Evolutionary conservation across 2,329 filamentous ascomycete genomes (phyloP).

Genomic region (Trichoderma sp.): DNA sequence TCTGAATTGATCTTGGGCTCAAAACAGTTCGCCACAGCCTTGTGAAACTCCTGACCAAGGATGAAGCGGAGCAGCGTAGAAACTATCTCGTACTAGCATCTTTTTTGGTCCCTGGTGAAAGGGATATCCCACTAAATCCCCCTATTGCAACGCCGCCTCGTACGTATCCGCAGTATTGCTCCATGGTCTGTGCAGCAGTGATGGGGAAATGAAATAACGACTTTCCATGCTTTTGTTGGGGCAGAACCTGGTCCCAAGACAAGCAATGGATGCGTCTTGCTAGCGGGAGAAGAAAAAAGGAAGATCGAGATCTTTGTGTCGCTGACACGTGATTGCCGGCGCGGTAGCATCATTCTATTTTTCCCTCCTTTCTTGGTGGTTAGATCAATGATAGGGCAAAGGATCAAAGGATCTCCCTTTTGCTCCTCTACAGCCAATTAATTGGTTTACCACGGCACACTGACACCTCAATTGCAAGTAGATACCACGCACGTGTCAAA

Average conservation of each 20-base stretch:
- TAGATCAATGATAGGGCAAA: background rate
- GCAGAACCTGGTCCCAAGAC: background rate
- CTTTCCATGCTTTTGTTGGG: background rate
- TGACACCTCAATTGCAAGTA: background rate
- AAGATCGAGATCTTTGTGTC: slow-evolving; percentile 6
- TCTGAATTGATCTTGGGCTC: background rate
- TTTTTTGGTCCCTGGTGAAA: background rate
- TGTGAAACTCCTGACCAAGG: background rate
- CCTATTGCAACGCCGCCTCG: background rate
- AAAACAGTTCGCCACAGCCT: background rate
- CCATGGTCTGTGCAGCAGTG: background rate
- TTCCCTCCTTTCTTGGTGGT: background rate
- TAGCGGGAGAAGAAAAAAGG: background rate
- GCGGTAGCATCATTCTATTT: background rate
- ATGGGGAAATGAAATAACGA: slow-evolving; percentile 12
- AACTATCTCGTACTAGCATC: background rate
- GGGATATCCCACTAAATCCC: background rate
- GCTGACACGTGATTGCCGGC: background rate
- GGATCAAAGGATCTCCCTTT: background rate
- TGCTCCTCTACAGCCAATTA: background rate
- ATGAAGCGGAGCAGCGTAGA: background rate
- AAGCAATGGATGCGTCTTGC: background rate
- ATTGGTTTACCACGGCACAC: background rate
- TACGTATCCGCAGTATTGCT: background rate
- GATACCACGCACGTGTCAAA: too few species aligned